Conservation (phyloP, 2,329 filamentous ascomycete species). For the Diplodia sapinea region DNA sequence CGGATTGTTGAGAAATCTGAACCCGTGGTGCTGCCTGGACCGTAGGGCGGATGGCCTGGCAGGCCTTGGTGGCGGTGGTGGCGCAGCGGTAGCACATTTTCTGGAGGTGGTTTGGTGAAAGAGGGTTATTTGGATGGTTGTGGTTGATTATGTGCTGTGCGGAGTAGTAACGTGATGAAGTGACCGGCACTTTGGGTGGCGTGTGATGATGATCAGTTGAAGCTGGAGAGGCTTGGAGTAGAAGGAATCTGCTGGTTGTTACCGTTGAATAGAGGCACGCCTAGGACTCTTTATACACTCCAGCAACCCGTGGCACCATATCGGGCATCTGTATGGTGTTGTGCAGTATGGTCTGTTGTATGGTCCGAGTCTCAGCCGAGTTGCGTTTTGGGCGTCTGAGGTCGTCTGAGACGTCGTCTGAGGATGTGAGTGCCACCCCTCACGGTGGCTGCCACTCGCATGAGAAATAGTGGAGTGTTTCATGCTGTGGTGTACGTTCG, state of each 20-base stretch:
- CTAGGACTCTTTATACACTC: not conserved
- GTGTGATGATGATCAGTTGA: not conserved
- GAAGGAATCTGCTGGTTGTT: not conserved
- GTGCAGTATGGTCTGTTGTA: slow-evolving; percentile 16
- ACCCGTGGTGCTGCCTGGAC: not conserved
- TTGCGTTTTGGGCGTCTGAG: slow-evolving; percentile 23
- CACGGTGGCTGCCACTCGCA: not conserved
- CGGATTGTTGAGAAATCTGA: not conserved
- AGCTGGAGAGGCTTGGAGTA: not conserved
- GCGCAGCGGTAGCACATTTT: slow-evolving; percentile 18
- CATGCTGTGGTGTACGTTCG: not conserved
- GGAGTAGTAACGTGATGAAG: not conserved
- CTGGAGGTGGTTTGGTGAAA: too few species aligned
- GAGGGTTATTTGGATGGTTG: too few species aligned
- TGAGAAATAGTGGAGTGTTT: slow-evolving; percentile 23
- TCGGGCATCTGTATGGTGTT: slow-evolving; percentile 16
- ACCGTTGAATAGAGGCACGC: not conserved
- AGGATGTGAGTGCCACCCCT: not conserved
- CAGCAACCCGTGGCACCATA: not conserved
- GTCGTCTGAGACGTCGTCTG: slow-evolving; percentile 27
- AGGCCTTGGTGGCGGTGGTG: slow-evolving; percentile 9
- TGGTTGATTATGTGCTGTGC: not conserved
- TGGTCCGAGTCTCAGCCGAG: slow-evolving; percentile 26
- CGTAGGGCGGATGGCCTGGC: slow-evolving; percentile 9
- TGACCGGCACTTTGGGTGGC: slow-evolving; percentile 20